These are phyloP conservation scores for Dianthus caryophyllus DNA, from an alignment of 148 eudicot species.

Conservation along the genomic window DNA sequence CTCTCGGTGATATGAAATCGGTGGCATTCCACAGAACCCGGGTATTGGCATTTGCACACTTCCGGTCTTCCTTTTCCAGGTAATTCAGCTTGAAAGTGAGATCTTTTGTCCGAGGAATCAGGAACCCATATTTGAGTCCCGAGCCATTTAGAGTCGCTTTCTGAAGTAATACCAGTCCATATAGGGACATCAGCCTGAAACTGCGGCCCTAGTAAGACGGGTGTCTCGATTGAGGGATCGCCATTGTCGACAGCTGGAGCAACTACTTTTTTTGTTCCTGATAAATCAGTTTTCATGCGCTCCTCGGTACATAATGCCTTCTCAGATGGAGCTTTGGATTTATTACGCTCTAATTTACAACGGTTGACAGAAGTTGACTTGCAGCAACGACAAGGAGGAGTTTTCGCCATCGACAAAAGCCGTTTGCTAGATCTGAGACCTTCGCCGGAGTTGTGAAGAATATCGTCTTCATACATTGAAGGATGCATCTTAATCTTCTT, in stretches of 20 bases:
- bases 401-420: constrained; percentile 35
- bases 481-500: constrained; percentile 68
- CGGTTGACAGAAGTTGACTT: constrained; percentile 29
- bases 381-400: constrained; percentile 46
- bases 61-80: constrained; percentile 39
- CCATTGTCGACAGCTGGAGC: constrained; percentile 19
- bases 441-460: constrained; percentile 30
- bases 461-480: constrained; percentile 55
- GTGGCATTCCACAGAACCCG: constrained; percentile 59
- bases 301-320: constrained; percentile 21
- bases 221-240: constrained; percentile 28
- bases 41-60: constrained; percentile 46
- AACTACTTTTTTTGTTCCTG: constrained; percentile 14
- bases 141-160: constrained; percentile 78
- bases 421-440: constrained; percentile 57
- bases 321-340: constrained; percentile 16
- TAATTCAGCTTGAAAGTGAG: constrained; percentile 5
- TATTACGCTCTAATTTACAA: constrained; percentile 13
- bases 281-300: constrained; percentile 19
- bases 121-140: constrained; percentile 71
- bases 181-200: constrained; percentile 71
- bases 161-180: constrained; percentile 46
- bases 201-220: constrained; percentile 45
- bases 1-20: constrained; percentile 72
- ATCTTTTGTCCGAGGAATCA: constrained; percentile 20